A percentile compares a stretch with the other conserved stretches of the same genome.
Evolutionary conservation across 78 protist genomes (phyloP).

Genomic region (Pigoraptor vietnamica): DNA sequence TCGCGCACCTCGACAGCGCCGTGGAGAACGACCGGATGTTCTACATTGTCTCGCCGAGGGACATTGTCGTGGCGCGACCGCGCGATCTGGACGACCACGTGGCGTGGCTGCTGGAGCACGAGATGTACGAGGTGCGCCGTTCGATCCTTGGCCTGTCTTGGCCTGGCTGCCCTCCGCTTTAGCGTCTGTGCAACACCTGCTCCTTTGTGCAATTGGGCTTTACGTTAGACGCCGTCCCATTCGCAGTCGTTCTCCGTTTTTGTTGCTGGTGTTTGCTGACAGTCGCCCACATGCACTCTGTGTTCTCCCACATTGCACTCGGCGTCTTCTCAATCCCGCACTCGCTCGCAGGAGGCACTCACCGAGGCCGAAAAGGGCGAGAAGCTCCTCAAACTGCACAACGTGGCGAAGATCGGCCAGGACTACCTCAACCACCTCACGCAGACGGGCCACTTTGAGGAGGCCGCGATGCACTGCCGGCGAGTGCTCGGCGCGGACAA

Average conservation of each 20-base stretch:
- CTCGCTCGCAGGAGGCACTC: too few species aligned
- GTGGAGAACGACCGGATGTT: constrained; percentile 45
- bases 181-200: too few species aligned
- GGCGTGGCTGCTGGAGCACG: constrained; percentile 67
- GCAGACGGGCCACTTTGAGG: neutral
- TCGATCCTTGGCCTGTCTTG: too few species aligned
- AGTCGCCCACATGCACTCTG: too few species aligned
- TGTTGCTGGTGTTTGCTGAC: too few species aligned
- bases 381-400: constrained; percentile 16
- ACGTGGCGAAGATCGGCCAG: constrained; percentile 54
- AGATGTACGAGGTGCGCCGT: constrained; percentile 61
- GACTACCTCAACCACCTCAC: constrained; percentile 15
- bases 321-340: too few species aligned
- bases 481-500: constrained; percentile 33
- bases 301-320: too few species aligned
- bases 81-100: constrained; percentile 80
- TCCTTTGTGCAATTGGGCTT: too few species aligned
- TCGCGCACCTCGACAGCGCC: neutral
- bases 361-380: neutral
- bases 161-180: too few species aligned
- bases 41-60: constrained; percentile 76
- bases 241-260: too few species aligned
- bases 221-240: too few species aligned
- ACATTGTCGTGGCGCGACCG: constrained; percentile 72
- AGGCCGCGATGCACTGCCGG: constrained; percentile 57